Evolutionary conservation across 768 basidiomycete species (phyloP).

Genomic region (Tulasnella sp.): DNA sequence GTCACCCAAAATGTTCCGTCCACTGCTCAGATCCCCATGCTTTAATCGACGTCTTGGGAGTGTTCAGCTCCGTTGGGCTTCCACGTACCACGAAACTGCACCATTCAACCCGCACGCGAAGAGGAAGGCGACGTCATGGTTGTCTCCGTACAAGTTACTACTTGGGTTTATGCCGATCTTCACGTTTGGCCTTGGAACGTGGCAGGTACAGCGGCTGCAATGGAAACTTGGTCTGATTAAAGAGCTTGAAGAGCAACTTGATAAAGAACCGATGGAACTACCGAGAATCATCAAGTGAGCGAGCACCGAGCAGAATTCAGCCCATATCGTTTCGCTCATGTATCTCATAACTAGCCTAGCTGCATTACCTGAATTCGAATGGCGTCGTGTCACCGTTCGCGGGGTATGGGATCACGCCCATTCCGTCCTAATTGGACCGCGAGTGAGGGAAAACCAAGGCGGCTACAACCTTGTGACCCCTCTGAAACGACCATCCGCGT

Average conservation of each 20-base stretch:
- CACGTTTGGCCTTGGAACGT: constrained; percentile 78
- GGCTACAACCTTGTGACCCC: constrained; percentile 87
- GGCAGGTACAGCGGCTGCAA: constrained; percentile 86
- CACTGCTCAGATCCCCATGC: background rate
- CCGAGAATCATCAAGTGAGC: constrained; percentile 78
- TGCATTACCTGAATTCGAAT: constrained; percentile 78
- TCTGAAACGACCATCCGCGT: constrained; percentile 57
- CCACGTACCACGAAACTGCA: constrained; percentile 3
- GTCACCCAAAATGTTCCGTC: constrained; percentile 5
- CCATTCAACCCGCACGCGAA: constrained; percentile 2
- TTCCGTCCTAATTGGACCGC: constrained; percentile 70
- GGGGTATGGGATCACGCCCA: constrained; percentile 72
- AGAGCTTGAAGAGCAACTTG: constrained; percentile 81
- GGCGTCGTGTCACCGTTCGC: constrained; percentile 65
- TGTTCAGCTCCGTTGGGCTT: background rate
- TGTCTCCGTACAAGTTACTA: constrained; percentile 27
- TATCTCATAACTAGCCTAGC: constrained; percentile 36
- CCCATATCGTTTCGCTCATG: constrained; percentile 3
- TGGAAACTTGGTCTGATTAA: constrained; percentile 95
- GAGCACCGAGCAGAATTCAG: constrained; percentile 11
- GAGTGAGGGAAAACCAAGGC: constrained; percentile 75
- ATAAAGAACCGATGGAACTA: constrained; percentile 60
- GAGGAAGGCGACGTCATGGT: constrained; percentile 8
- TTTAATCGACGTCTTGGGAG: background rate
- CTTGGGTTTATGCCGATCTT: constrained; percentile 81